Evolutionary conservation across 2,329 filamentous ascomycete species (phyloP).

Genomic region (Thyridium curvatum): DNA sequence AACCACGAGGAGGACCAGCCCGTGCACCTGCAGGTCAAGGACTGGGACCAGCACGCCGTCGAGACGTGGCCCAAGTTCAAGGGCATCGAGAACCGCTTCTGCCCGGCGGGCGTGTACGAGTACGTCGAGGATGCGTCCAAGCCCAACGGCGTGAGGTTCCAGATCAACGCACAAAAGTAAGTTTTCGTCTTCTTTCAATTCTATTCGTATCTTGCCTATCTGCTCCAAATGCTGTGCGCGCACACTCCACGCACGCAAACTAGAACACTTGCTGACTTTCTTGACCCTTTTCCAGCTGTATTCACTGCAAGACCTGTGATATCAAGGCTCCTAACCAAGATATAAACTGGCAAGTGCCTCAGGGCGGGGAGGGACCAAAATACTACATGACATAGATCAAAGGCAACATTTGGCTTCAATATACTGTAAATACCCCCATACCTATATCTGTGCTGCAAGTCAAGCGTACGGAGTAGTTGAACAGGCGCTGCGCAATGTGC

Average conservation of each 20-base stretch:
- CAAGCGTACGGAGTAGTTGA: too few species aligned
- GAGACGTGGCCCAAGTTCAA: slow-evolving; percentile 82
- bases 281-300: slow-evolving; percentile 57
- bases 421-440: too few species aligned
- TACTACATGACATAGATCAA: slow-evolving; percentile 57
- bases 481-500: too few species aligned
- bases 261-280: too few species aligned
- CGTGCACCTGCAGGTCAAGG: slow-evolving; percentile 87
- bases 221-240: too few species aligned
- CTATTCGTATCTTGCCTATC: too few species aligned
- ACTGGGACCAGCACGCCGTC: slow-evolving; percentile 87
- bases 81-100: slow-evolving; percentile 94
- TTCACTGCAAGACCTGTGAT: slow-evolving; percentile 99
- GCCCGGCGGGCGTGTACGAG: slow-evolving; percentile 94
- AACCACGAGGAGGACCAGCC: slow-evolving; percentile 99
- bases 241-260: too few species aligned
- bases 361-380: slow-evolving; percentile 76
- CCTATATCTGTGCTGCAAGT: too few species aligned
- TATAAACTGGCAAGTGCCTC: slow-evolving; percentile 94
- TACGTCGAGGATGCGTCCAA: slow-evolving; percentile 91
- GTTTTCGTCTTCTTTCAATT: slow-evolving; percentile 26
- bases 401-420: not conserved
- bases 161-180: slow-evolving; percentile 97
- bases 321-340: slow-evolving; percentile 97
- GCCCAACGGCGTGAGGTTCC: slow-evolving; percentile 84